Base-by-base conservation (phyloP, 1,139 yeast species). In the Yamadazyma sp. region DNA sequence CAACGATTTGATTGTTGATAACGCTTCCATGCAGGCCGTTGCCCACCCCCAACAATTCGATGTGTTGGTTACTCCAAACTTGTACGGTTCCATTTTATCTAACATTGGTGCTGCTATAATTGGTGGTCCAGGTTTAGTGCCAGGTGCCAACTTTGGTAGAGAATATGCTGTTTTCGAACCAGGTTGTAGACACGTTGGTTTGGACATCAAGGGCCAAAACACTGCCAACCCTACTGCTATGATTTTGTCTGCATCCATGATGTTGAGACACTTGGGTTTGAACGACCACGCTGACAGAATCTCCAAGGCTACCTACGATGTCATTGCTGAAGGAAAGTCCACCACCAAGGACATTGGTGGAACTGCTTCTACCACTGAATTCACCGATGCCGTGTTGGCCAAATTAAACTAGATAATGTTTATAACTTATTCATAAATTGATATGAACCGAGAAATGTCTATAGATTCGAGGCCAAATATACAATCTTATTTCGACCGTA, bases 1-100 rank as follows among this genome's bases (percentile, higher is more conserved):
- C 54, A 82, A 81, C 65, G 96, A 90, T 69, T 86, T 92, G 80
- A 92, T 92, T 73, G 97, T 92, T 56, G 98, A 92, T 73, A 92
- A 92, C 62, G 97, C 98, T 46, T 87, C 97, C 50, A 92, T 92
- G 97, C 97, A 92, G 76, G 97, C 97, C 43, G 98, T 92, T 50
- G 90, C 97, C 44, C 79, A 84, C 70, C 97, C 97, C 54, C 96
- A 90, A 69, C 97, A 92, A 73, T 92, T 90, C 59, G 97, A 92
- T 64, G 97, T 92, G 42, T 78, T 92, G 70, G 97, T 92, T 50
- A 89, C 97, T 53, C 98, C 98, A 53, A 90, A 92, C 78, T 80
- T 92, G 73, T 92, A 92, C 78, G 98, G 98, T 73, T 84, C 96
- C 60, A 92, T 92, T 62, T 74, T 92, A 61, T 89, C 97, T 53